phyloP scores from a whole-genome alignment of 345 rosid species.

The Eucalyptus brandiana region DNA sequence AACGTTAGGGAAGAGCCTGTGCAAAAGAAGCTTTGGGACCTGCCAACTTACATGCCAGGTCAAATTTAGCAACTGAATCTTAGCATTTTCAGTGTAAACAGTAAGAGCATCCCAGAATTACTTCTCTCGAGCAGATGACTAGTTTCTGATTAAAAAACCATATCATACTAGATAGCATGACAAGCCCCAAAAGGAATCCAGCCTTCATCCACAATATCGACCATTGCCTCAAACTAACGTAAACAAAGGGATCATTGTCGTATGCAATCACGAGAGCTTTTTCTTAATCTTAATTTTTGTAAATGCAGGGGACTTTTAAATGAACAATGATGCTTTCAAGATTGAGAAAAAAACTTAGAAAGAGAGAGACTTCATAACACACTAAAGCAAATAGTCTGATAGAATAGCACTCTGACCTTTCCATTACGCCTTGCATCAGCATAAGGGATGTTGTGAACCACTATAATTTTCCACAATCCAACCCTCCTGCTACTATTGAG shows the following conservation, averaged over 20 bases:
- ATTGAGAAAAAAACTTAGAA: background rate
- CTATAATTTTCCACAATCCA: constrained; percentile 81
- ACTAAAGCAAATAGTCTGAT: background rate
- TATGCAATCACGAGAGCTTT: background rate
- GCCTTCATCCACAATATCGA: background rate
- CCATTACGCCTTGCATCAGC: constrained; percentile 80
- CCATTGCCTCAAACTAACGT: background rate
- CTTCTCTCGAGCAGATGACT: background rate
- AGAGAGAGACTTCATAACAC: background rate
- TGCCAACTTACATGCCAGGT: constrained; percentile 17
- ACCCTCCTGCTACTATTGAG: constrained; percentile 43
- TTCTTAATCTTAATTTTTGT: background rate
- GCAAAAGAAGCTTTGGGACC: constrained; percentile 87
- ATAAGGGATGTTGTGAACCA: constrained; percentile 62
- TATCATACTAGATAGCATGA: background rate
- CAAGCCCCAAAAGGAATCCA: background rate
- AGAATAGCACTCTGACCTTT: constrained; percentile 34
- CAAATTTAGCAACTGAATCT: background rate
- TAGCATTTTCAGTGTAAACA: background rate
- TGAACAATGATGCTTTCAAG: background rate
- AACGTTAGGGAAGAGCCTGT: constrained; percentile 66
- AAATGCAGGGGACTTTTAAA: background rate
- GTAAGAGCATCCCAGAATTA: background rate
- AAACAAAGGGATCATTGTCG: background rate
- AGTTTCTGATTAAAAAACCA: background rate